A percentile compares a stretch with the other conserved stretches of the same genome.
Evolutionary conservation across 371 early-diverging fungal species (phyloP).

Genomic region (Syncephalis fuscata): DNA sequence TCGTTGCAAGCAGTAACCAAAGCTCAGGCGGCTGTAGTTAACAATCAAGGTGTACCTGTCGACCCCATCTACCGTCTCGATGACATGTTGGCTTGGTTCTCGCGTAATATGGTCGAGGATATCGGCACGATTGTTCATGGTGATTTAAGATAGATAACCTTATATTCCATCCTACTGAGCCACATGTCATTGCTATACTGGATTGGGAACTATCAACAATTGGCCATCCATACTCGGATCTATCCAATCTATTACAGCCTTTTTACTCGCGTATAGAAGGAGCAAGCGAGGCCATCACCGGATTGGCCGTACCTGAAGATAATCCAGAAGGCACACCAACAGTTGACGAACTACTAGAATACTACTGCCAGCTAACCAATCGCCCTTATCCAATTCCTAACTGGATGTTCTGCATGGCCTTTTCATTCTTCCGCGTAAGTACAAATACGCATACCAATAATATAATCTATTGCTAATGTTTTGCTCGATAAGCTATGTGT

Average conservation of each 20-base stretch:
- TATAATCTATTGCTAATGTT: slow-evolving; percentile 2
- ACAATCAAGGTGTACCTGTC: slow-evolving; percentile 32
- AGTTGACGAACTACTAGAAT: slow-evolving; percentile 25
- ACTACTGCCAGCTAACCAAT: slow-evolving; percentile 35
- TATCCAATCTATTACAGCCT: slow-evolving; percentile 71
- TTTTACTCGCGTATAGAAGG: slow-evolving; percentile 28
- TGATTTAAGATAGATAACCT: slow-evolving; percentile 80
- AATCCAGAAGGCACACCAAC: slow-evolving; percentile 19
- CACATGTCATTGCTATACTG: slow-evolving; percentile 73
- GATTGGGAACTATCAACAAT: slow-evolving; percentile 94
- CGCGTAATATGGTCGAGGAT: slow-evolving; percentile 40
- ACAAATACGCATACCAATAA: neutral
- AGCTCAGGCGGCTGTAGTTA: slow-evolving; percentile 45
- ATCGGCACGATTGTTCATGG: slow-evolving; percentile 75
- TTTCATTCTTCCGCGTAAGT: slow-evolving; percentile 43
- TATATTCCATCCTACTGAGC: slow-evolving; percentile 62
- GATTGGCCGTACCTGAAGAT: slow-evolving; percentile 1
- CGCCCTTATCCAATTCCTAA: slow-evolving; percentile 46
- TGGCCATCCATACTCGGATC: slow-evolving; percentile 83
- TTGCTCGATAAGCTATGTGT: slow-evolving; percentile 33
- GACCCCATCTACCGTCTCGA: slow-evolving; percentile 48
- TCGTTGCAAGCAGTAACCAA: slow-evolving; percentile 46
- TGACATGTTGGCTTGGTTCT: slow-evolving; percentile 60
- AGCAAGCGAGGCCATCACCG: neutral
- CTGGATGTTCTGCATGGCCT: slow-evolving; percentile 42